Evolutionary conservation across 305 asterid species (phyloP), one percentile per base, ranked within the genome.

Genomic region (Lippia alba): DNA sequence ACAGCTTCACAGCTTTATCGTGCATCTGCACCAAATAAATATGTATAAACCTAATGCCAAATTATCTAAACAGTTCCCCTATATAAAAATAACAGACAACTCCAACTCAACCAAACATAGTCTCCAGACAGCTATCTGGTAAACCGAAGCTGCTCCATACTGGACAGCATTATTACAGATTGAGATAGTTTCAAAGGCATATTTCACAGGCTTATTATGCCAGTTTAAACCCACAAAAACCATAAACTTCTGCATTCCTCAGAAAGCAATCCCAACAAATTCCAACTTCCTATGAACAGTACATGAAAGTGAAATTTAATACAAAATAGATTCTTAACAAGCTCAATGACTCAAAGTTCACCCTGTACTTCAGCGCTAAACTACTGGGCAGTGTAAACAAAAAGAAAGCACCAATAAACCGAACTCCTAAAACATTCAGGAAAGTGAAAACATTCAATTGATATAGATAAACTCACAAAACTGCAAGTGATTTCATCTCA

Each of bases 1-100:
- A 89, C 67, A 89, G 74, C 64, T 73, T 81, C 60, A 83, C 89
- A 56, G 96, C 91, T 73, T 87, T 80, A 9, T 89, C 96, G 56
- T 83, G 83, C 93, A 89, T 87, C 96, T 89, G 87, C 76, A 65
- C 63, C 68, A 61, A 67, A 48, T 17, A 56, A 59, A 58, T 16
- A 34, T 18, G 50, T 0, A 12, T 70, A 45, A 16, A 48, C 20
- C 69, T 48, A 3, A 14, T 14, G 18, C 4, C 0, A 48, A 48
- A 14, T 48, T n/a, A 48, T n/a, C 17, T 48, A n/a, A 12, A 12
- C 11, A 45, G 4, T 45, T 45, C 4, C 15, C 15, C 6, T 4
- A 36, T 4, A 36, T 36, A 36, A 36, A 36, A 36, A 48, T 48
- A 12, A 48, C 0, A 48, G 30, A 24, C 30, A 24, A 24, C 30